Evolutionary conservation across 2,329 filamentous ascomycete species (phyloP), one percentile per base, ranked within the genome.

Genomic region (Colletotrichum sp.): DNA sequence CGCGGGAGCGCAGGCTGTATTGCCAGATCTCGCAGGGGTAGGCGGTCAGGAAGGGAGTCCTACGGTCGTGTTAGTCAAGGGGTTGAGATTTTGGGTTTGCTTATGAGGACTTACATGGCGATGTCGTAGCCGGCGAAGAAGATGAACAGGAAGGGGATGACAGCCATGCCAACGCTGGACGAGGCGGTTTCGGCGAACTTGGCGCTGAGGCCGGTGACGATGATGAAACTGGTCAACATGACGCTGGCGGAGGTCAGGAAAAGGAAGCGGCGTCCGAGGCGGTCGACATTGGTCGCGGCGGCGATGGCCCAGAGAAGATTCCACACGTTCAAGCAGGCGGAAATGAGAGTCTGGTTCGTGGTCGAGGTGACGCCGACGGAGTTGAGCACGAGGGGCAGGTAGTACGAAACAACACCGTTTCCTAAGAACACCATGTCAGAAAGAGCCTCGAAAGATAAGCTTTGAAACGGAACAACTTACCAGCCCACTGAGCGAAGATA

Each of bases 61-160:
- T 59, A n/a, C n/a, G n/a, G n/a, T n/a, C 21, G 8, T 32, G 39
- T 59, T 18, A 28, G 16, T n/a, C n/a, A n/a, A n/a, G n/a, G n/a
- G n/a, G n/a, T n/a, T n/a, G n/a, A n/a, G n/a, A n/a, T n/a, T n/a
- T n/a, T n/a, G n/a, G n/a, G n/a, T n/a, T n/a, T n/a, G n/a, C n/a
- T n/a, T n/a, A n/a, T n/a, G n/a, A n/a, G n/a, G n/a, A 61, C 72
- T 74, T 61, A 74, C 72, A 75, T 75, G 52, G 76, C 76, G 0
- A 77, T 67, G 32, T 77, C 76, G 43, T 77, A 77, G 71, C 82
- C 82, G 69, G 82, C 82, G 57, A 83, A 85, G 21, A 83, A 86
- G n/a, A 85, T 82, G 60, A 87, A 87, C 1, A 87, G 79, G 36
- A 84, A 84, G 1, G 81, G 80, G 8, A 87, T 80, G 1, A 86